Percentiles rank a stretch among this genome's conserved stretches.
Evolutionary conservation across 208 protist species (phyloP).

Genomic region (Wallacemonas rigidus): DNA sequence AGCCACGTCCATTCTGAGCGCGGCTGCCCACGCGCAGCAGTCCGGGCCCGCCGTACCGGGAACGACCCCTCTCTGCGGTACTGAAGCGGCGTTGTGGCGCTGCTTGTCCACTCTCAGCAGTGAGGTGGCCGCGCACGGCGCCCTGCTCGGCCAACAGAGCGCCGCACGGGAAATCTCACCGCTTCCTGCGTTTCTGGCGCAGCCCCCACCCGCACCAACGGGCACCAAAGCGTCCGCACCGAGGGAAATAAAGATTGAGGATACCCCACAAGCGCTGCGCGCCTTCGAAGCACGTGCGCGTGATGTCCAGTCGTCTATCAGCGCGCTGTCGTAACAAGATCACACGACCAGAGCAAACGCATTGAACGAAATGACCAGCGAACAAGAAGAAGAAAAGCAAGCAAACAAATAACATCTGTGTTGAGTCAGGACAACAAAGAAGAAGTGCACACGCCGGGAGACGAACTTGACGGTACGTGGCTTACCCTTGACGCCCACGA

Average conservation of each 20-base stretch:
- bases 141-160: background rate
- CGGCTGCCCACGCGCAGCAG: background rate
- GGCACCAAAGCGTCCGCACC: background rate
- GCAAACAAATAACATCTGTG: background rate
- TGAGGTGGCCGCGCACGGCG: constrained; percentile 3
- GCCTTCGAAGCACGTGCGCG: constrained; percentile 7
- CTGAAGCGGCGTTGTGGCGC: background rate
- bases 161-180: background rate
- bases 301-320: background rate
- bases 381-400: background rate
- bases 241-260: constrained; percentile 3
- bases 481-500: no score
- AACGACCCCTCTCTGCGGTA: background rate
- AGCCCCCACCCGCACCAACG: background rate
- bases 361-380: background rate
- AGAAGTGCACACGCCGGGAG: no score
- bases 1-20: constrained; percentile 2
- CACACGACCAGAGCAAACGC: background rate
- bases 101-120: background rate
- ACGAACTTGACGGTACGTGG: no score
- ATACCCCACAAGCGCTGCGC: constrained; percentile 8
- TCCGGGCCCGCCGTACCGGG: background rate
- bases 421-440: no score
- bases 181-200: background rate
- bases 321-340: background rate